Base-by-base conservation (phyloP, 352 stramenopile species). In the Phytopythium montanum region DNA sequence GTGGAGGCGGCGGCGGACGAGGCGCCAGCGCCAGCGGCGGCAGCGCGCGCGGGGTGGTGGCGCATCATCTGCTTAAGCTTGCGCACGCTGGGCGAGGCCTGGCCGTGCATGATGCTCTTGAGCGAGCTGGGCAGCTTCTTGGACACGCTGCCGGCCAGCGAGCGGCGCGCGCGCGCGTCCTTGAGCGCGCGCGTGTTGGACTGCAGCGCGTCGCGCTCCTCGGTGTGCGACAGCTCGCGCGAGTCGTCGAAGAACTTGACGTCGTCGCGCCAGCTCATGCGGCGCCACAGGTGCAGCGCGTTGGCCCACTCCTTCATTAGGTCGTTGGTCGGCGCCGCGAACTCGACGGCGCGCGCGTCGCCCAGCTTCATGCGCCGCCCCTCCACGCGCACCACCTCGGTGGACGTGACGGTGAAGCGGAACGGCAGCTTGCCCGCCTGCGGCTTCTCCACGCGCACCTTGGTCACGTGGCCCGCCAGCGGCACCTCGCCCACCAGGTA, bases 221-320 rank as follows among this genome's bases (percentile, higher is more conserved):
- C 77, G 1, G 62, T 56, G 51, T 90, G 83, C 29, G 65, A 72
- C 50, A 90, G 54, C 10, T 83, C 69, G 18, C 60, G 69, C 48
- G 73, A 72, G 56, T 68, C 64, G 36, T 90, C 81, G 31, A 93
- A 93, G 70, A 93, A 93, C 66, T 83, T 91, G 66, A 93, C 83
- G 60, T 93, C 85, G 54, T 93, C 83, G 61, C 90, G 90, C 83
- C 83, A 93, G 70, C 88, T 93, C 83, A 93, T 93, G 50, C 83
- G 83, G 19, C 81, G 81, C 83, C 83, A 93, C 14, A 93, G 69
- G 46, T 93, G 83, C 62, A 93, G 65, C 46, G 83, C 74, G 65
- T 93, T 93, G 57, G 83, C 83, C 83, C 83, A 93, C 64, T 93
- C 83, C 68, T 91, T 93, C 83, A 93, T 93, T 6, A 93, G 67